A percentile compares a stretch with the other conserved stretches of the same genome.
phyloP scores from a whole-genome alignment of 2,329 filamentous ascomycete genomes.

The Clathrospora elynae region DNA sequence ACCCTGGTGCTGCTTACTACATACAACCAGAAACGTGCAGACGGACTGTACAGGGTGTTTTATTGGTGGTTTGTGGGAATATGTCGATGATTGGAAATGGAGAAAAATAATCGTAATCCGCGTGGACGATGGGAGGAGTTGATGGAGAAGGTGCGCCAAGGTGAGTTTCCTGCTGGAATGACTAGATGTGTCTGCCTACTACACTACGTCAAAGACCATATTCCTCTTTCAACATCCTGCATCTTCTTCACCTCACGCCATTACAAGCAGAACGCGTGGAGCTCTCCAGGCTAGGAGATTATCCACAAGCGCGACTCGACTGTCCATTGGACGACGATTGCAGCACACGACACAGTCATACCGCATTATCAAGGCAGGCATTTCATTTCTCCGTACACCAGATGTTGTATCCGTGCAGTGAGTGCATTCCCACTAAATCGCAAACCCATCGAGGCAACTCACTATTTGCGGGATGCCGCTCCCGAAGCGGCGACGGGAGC shows the following conservation, averaged over 20 bases:
- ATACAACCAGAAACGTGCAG: constrained; percentile 10
- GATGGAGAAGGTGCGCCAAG: constrained; percentile 6
- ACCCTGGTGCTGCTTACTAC: constrained; percentile 7
- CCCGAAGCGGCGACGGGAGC: constrained; percentile 23
- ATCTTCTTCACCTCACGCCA: constrained; percentile 15
- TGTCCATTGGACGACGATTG: constrained; percentile 24
- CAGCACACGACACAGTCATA: constrained; percentile 39
- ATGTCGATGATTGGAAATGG: constrained; percentile 11
- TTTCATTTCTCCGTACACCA: constrained; percentile 8
- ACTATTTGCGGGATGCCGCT: constrained; percentile 17
- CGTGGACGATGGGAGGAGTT: constrained; percentile 2
- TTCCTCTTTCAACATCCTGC: constrained; percentile 10
- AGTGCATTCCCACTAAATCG: constrained; percentile 15
- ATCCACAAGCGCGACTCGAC: constrained; percentile 13
- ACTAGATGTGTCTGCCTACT: constrained; percentile 8
- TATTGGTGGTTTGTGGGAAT: constrained; percentile 4
- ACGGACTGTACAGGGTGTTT: constrained; percentile 1
- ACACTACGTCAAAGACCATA: neutral
- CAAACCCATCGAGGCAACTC: constrained; percentile 16
- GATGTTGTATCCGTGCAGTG: constrained; percentile 25
- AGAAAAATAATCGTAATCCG: constrained; percentile 1
- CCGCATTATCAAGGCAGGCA: constrained; percentile 28
- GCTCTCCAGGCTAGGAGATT: neutral
- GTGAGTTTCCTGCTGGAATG: neutral
- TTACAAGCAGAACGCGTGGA: constrained; percentile 3